Base-by-base conservation (phyloP, 2,329 filamentous ascomycete species). In the Microascus cirrosus region DNA sequence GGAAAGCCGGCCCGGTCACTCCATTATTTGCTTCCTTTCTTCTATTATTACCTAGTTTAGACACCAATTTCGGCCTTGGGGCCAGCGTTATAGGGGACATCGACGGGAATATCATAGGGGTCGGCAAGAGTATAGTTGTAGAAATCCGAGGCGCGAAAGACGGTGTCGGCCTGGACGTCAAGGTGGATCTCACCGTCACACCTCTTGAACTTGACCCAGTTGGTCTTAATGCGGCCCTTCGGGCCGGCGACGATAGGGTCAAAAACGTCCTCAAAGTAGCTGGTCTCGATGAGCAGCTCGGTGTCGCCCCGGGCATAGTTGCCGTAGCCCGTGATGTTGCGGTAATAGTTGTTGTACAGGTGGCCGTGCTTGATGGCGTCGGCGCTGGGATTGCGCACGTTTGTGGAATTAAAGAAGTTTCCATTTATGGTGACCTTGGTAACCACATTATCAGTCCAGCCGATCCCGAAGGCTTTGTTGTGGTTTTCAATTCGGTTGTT, bases 131-230 rank as follows among this genome's bases (percentile, higher is more conserved):
- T 65, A 62, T 72, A 72, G 55, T 63, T 65, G 61, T 71, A 73
- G 4, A 69, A 65, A 13, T 66, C 65, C 15, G 62, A 63, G 48
- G 69, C 62, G 50, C 59, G 65, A 25, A 67, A 67, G 6, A 59
- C 60, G 61, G 68, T 66, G 3, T 69, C 70, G 55, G 71, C 72
- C 8, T 62, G 61, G 13, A 62, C 68, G 20, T 64, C 63, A 48
- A 65, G 68, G 61, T 70, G 66, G 34, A 61, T 71, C 58, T 76
- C 77, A 63, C 77, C 65, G 58, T 79, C 78, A 61, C 75, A 70
- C 10, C 63, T 68, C 24, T 70, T 64, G 36, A 76, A 69, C 18
- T 73, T 74, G 60, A 72, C 77, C 5, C 76, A 76, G 1, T 65
- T 67, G 51, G 73, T 65, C 15, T 71, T 67, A 42, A 74, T 76